phyloP scores from a whole-genome alignment of 1,139 yeast species.

The Blastobotrys apis region DNA sequence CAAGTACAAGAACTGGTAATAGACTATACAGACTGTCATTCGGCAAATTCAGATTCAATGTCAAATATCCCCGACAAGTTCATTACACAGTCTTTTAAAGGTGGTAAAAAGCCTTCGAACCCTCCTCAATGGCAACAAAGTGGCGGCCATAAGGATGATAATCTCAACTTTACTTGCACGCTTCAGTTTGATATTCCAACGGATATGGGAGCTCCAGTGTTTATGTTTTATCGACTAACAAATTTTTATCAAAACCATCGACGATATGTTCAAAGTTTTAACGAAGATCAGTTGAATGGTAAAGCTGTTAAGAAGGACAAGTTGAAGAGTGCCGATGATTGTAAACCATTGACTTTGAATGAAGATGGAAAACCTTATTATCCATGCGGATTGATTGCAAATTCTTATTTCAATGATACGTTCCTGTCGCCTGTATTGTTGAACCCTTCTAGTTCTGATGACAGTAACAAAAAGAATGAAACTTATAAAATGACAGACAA shows the following conservation, averaged over 20 bases:
- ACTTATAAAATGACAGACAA: constrained; percentile 60
- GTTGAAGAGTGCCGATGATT: constrained; percentile 77
- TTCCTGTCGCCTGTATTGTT: constrained; percentile 50
- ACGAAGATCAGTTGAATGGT: constrained; percentile 88
- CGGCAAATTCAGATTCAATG: constrained; percentile 54
- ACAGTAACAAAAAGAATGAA: constrained; percentile 28
- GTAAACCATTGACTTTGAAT: constrained; percentile 71
- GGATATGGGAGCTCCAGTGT: constrained; percentile 70
- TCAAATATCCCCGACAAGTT: constrained; percentile 59
- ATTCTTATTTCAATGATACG: constrained; percentile 88
- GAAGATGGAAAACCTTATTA: constrained; percentile 53
- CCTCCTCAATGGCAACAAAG: constrained; percentile 65
- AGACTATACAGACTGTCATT: constrained; percentile 74
- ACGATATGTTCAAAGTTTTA: constrained; percentile 82
- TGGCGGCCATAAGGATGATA: constrained; percentile 41
- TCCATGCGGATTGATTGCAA: constrained; percentile 96
- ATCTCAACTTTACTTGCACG: constrained; percentile 44
- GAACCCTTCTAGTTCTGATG: constrained; percentile 38
- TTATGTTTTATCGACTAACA: constrained; percentile 72
- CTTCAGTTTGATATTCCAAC: constrained; percentile 77
- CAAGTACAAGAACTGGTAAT: constrained; percentile 73
- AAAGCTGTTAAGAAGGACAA: constrained; percentile 49
- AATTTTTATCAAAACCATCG: constrained; percentile 92
- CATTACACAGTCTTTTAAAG: constrained; percentile 50
- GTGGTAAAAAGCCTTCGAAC: constrained; percentile 28